Base-by-base conservation (phyloP, 768 basidiomycete species). In the Boletellus sp. region DNA sequence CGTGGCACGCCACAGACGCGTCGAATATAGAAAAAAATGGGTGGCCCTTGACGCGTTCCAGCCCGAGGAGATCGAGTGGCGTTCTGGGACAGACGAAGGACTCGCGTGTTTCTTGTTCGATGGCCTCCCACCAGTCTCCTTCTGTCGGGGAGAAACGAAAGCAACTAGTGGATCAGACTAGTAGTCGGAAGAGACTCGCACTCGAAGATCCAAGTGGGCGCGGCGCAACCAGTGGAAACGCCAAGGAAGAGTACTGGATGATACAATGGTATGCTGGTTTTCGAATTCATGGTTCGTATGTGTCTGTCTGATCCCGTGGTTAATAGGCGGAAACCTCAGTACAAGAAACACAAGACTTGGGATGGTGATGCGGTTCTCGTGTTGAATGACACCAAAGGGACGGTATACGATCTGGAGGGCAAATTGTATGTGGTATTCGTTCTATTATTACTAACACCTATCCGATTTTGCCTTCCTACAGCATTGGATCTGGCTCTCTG, bases 301-400 rank as follows among this genome's bases (percentile, higher is more conserved):
- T 8, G 23, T 41, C 19, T 42, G 17, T 26, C 39, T 57, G 28
- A 42, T 45, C 10, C 20, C 32, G 24, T 41, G 36, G 20, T 35
- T 20, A 36, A 24, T 32, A 87, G 85, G 87, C 71, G 87, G 51
- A 77, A 71, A 39, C 83, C 76, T 38, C 87, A 90, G 65, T 72
- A 74, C 34, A 88, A 81, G 71, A 94, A 94, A 68, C 84, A 93
- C 60, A 91, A 92, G 65, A 91, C 87, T 0, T 94, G 92, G 92
- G 90, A 94, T 45, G 90, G 87, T 33, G 89, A 85, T 59, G 84
- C 76, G 33, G 74, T 86, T n/a, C 73, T 89, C 5, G 78, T 80
- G 10, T 71, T 81, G 16, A 74, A 59, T 50, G 69, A 65, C 39
- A 64, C 57, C 8, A 78, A 71, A 58, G 78, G 76, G 42, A 76